Evolutionary conservation across 225 moss, liverwort and hornwort species (phyloP).

Genomic region (Straminergon stramineum): DNA sequence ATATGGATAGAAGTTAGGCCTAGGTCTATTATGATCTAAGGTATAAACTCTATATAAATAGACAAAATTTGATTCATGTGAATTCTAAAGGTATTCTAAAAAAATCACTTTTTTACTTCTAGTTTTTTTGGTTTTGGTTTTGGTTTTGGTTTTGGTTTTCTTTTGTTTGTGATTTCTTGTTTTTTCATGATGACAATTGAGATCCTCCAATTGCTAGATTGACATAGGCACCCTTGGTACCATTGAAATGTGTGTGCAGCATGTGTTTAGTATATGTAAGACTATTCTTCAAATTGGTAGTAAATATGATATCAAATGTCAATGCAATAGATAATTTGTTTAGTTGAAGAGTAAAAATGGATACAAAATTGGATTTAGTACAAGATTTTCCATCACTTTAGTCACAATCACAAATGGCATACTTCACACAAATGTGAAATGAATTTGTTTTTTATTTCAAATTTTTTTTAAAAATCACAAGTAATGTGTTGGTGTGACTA

Average conservation of each 20-base stretch:
- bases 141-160: no score
- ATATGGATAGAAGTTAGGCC: neutral
- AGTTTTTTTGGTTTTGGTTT: neutral
- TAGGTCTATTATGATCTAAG: neutral
- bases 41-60: neutral
- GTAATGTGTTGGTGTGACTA: neutral
- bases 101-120: neutral
- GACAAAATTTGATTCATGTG: neutral
- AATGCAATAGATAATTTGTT: neutral
- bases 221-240: rapidly evolving
- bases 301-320: neutral
- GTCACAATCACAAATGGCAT: neutral
- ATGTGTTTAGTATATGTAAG: neutral
- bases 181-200: no score
- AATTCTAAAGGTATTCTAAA: neutral
- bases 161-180: neutral
- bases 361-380: neutral
- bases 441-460: neutral
- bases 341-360: neutral
- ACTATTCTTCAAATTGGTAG: neutral
- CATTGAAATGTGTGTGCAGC: rapidly evolving
- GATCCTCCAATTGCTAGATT: rapidly evolving
- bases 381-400: neutral
- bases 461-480: no score
- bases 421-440: neutral